Conservation (phyloP, 129 eudicot genomes). For the Tagetes patula region DNA sequence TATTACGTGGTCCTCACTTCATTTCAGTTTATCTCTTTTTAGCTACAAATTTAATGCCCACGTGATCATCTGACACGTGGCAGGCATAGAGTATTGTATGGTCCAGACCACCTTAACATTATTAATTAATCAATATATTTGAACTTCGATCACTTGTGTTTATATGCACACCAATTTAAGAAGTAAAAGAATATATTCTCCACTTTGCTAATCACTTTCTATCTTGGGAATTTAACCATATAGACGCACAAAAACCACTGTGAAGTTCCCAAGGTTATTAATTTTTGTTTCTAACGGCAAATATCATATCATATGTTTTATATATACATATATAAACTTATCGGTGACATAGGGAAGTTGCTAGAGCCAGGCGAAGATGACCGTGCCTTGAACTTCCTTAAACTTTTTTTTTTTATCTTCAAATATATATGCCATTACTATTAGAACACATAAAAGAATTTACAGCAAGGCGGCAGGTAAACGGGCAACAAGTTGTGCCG, state of each 20-base stretch:
- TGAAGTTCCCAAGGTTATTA: conserved; percentile 9
- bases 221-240: conserved; percentile 20
- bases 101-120: neutral
- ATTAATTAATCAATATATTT: neutral
- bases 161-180: conserved; percentile 17
- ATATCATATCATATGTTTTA: too few species aligned
- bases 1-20: conserved; percentile 29
- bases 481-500: too few species aligned
- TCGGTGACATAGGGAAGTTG: too few species aligned
- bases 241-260: neutral
- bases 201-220: conserved; percentile 12
- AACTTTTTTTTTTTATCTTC: too few species aligned
- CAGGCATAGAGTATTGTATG: neutral
- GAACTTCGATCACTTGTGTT: conserved; percentile 5
- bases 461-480: too few species aligned
- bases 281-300: too few species aligned
- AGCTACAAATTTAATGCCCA: conserved; percentile 23
- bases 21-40: conserved; percentile 26
- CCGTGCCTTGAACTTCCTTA: too few species aligned
- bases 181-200: conserved; percentile 28
- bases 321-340: too few species aligned
- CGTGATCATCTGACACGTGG: conserved; percentile 30
- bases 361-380: too few species aligned
- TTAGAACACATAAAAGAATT: too few species aligned
- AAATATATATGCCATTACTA: too few species aligned